Base-by-base conservation (phyloP, 2,329 filamentous ascomycete genomes). In the Neodidymelliopsis sp. region DNA sequence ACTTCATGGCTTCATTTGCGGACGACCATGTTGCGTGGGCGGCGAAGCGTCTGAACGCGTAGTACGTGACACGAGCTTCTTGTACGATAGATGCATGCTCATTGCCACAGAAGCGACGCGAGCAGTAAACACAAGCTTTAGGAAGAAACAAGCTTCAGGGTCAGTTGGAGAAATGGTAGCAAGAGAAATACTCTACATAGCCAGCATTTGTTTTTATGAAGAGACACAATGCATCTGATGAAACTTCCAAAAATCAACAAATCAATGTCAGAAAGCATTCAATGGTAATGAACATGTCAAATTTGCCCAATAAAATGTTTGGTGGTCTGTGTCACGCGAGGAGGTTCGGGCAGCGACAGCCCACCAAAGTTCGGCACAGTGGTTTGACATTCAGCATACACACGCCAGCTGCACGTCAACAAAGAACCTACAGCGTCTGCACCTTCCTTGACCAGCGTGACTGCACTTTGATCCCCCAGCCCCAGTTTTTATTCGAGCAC, bases 11-110 rank as follows among this genome's bases (percentile, higher is more conserved):
- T 25, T 86, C 85, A 12, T 99, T 99, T 72, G 84, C 88, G 31
- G 87, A 90, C 66, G 92, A 97, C 63, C 94, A 99, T 75, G 83
- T 97, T 60, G 87, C 90, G 65, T 91, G 95, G 76, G 91, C 91
- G 52, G 93, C 92, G 59, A 96, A 94, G 80, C 87, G 91, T 70
- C 77, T 97, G 46, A 78, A 84, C 63, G 78, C 76, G 67, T 84
- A 84, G 70, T 73, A 70, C 60, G 71, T 71, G 13, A 28, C 31
- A 23, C n/a, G 25, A 33, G 39, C 25, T 46, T 37, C 27, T 27
- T 38, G 16, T n/a, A 30, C 36, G 30, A n/a, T 24, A 9, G 18
- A 13, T 19, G 37, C 28, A 16, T 56, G 53, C 66, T 73, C 53
- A 73, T 57, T 51, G 57, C 60, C 48, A 58, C 61, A 71, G 66